Evolutionary conservation across 441 rosid genomes (phyloP).

Genomic region (Flueggea neowawraea): DNA sequence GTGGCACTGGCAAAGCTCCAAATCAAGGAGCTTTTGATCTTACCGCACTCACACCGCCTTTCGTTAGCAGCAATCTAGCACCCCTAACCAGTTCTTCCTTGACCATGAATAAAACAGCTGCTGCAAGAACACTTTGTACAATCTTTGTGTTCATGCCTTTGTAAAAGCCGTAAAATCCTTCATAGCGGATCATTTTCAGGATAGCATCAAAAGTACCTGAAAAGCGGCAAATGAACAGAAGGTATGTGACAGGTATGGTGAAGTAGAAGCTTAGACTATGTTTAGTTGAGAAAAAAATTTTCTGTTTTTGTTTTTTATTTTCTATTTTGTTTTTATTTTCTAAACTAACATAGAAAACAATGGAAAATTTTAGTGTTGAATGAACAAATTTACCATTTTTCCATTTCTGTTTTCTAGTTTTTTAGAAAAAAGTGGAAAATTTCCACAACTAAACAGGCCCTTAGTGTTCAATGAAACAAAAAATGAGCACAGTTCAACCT

Average conservation of each 20-base stretch:
- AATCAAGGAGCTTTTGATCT: constrained; percentile 43
- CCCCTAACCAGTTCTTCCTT: constrained; percentile 87
- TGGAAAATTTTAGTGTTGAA: no score
- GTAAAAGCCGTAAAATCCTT: constrained; percentile 82
- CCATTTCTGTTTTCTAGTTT: no score
- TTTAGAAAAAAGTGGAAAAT: no score
- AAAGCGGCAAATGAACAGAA: background rate
- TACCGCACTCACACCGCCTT: constrained; percentile 15
- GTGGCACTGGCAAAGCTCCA: background rate
- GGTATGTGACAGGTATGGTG: background rate
- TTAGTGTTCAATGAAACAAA: background rate
- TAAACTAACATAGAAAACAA: no score
- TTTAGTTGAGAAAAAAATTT: no score
- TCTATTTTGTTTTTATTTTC: no score
- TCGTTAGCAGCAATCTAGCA: constrained; percentile 50
- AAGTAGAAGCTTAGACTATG: background rate
- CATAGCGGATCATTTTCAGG: constrained; percentile 78
- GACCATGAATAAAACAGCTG: constrained; percentile 86
- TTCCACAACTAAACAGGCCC: no score
- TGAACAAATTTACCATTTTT: no score
- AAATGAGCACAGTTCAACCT: constrained; percentile 36
- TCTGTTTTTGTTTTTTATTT: no score
- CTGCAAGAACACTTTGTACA: constrained; percentile 85
- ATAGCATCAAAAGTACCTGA: constrained; percentile 88
- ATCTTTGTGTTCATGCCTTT: constrained; percentile 95